Base-by-base conservation (phyloP, 306 rosid genomes). In the Trichosanthes truncata region DNA sequence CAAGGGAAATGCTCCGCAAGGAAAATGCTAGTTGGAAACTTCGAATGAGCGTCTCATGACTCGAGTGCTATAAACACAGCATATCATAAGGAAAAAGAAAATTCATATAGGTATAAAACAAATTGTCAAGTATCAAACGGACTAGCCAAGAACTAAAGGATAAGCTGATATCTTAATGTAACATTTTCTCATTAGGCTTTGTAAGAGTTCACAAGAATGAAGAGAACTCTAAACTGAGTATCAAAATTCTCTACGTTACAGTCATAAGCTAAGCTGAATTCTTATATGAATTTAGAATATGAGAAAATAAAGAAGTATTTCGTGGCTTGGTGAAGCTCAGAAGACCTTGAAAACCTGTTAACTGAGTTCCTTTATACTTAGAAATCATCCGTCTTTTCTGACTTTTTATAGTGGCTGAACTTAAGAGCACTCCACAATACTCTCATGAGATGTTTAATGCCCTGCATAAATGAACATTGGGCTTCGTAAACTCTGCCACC, bases 11-110 rank as follows among this genome's bases (percentile, higher is more conserved):
- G 86, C 85, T 87, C 87, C 92, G 84, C 87, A 93, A 80, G 36
- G 97, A 91, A 87, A 93, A 89, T 62, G 94, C 90, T 36, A 93
- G 88, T 83, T 91, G 97, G 82, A 87, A 93, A 89, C 93, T 88
- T 80, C 84, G 89, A 85, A 87, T 81, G 59, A 89, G 84, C 53
- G 89, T 79, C 86, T 91, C 90, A 65, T 84, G 84, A 68, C 83
- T 85, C 75, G 90, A 89, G 85, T 80, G 86, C 96, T 93, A 45
- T 23, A 46, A 36, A 23, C 62, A 77, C 23, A 52, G 38, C 20
- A 53, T 40, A 60, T 36, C 8, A 20, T 38, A 63, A 31, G 15
- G 61, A 77, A 66, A 66, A n/a, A 40, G 52, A 18, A 40, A 68
- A 68, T n/a, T 20, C 31, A 68, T 18, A 68, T 9, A 68, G 51